Percentiles rank a stretch among this genome's conserved stretches.
These are phyloP conservation scores for Dysphania ambrosioides DNA, from an alignment of 148 eudicot genomes.

Conservation along the genomic window DNA sequence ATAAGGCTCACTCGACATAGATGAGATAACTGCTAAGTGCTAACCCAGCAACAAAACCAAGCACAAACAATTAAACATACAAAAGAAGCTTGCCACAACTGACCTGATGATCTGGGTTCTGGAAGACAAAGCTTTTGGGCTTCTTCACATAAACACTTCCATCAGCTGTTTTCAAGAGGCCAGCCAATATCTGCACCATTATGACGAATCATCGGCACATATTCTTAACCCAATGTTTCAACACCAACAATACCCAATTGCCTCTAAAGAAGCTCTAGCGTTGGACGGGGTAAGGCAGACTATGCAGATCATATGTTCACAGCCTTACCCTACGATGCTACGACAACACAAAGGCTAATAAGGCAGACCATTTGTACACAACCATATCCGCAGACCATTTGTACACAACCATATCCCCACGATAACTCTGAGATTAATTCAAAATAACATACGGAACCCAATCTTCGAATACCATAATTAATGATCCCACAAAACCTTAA, in stretches of 20 bases:
- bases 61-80: background rate
- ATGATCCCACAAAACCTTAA: too few species aligned
- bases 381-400: too few species aligned
- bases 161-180: slow-evolving; percentile 60
- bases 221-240: background rate
- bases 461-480: too few species aligned
- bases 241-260: background rate
- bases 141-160: slow-evolving; percentile 63
- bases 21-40: background rate
- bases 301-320: too few species aligned
- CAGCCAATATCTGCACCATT: slow-evolving; percentile 71
- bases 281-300: too few species aligned
- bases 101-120: slow-evolving; percentile 99
- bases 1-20: background rate
- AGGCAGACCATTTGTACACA: background rate
- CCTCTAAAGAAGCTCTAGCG: too few species aligned
- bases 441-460: background rate
- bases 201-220: slow-evolving; percentile 10
- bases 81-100: slow-evolving; percentile 18
- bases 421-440: background rate
- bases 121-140: slow-evolving; percentile 91
- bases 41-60: slow-evolving; percentile 11
- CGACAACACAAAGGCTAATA: too few species aligned
- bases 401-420: background rate
- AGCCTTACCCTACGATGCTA: too few species aligned